Conservation (phyloP, 176 grass and related monocot genomes). For the Poa annua region DNA sequence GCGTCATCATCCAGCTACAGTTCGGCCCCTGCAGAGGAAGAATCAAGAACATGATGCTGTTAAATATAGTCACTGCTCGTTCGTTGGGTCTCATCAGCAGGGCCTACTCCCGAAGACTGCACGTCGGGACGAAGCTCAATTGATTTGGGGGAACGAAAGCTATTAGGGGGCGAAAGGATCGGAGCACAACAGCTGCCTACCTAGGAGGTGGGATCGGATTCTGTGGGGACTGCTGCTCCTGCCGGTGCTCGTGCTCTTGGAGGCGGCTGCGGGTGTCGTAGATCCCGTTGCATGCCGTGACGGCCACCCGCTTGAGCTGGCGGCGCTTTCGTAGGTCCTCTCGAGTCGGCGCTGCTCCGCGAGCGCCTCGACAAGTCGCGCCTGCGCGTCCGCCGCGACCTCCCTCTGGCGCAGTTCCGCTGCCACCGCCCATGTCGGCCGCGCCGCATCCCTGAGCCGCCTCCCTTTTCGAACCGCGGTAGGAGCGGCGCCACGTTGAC, state of each 20-base stretch:
- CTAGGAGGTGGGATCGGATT: conserved; percentile 25
- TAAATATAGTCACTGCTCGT: background rate
- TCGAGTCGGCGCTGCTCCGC: too few relatives aligned
- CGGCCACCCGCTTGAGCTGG: too few relatives aligned
- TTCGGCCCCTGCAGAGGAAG: background rate
- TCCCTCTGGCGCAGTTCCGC: too few relatives aligned
- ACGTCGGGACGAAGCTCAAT: background rate
- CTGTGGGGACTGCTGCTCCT: background rate
- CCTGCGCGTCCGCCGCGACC: too few relatives aligned
- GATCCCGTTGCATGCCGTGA: conserved; percentile 48
- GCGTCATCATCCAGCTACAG: background rate
- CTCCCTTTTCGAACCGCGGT: too few relatives aligned
- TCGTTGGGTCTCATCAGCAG: background rate
- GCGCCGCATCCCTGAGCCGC: too few relatives aligned
- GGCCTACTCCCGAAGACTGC: background rate
- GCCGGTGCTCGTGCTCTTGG: background rate
- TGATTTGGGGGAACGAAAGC: background rate
- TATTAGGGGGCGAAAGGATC: background rate
- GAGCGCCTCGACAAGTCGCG: too few relatives aligned
- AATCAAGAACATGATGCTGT: background rate
- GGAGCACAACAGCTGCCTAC: background rate
- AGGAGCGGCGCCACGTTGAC: too few relatives aligned
- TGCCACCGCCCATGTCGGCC: too few relatives aligned
- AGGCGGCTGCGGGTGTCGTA: conserved; percentile 39
- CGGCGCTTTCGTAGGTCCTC: too few relatives aligned